Conservation (phyloP, 2,329 filamentous ascomycete genomes). For the Aspergillus piperis region DNA sequence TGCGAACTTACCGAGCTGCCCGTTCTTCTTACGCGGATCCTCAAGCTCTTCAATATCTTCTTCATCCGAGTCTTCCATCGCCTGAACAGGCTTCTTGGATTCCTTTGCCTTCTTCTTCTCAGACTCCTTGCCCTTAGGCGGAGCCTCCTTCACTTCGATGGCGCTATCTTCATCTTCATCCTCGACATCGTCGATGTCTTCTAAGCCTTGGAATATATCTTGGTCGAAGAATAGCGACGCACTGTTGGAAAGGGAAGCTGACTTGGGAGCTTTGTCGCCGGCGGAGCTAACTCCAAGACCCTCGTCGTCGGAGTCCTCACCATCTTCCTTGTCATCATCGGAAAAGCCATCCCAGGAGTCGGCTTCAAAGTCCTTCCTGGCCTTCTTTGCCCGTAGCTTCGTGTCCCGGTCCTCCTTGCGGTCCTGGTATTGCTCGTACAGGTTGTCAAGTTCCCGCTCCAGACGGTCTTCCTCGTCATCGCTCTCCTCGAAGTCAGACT, state of each 20-base stretch:
- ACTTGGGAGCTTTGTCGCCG: conserved; percentile 36
- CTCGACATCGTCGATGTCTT: conserved; percentile 63
- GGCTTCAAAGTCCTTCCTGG: conserved; percentile 75
- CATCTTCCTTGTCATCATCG: conserved; percentile 57
- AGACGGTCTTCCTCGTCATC: conserved; percentile 81
- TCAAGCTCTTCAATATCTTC: conserved; percentile 37
- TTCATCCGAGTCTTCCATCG: conserved; percentile 37
- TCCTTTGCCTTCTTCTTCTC: conserved; percentile 29
- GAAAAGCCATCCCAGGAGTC: conserved; percentile 94
- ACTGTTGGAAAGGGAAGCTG: conserved; percentile 71
- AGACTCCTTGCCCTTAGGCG: conserved; percentile 22
- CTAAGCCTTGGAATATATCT: conserved; percentile 86
- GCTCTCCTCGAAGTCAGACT: conserved; percentile 60
- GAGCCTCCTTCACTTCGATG: conserved; percentile 35
- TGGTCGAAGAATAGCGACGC: conserved; percentile 91
- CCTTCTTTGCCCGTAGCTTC: conserved; percentile 88
- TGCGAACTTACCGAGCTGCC: conserved; percentile 44
- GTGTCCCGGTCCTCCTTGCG: conserved; percentile 76
- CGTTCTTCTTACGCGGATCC: conserved; percentile 45
- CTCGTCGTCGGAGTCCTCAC: conserved; percentile 59
- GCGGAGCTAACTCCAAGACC: conserved; percentile 36
- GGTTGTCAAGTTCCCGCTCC: conserved; percentile 78
- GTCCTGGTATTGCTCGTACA: conserved; percentile 86
- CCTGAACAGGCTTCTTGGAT: conserved; percentile 27
- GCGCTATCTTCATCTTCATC: conserved; percentile 52